These are phyloP conservation scores for Arthroderma sp. DNA, from an alignment of 2,329 filamentous ascomycete genomes.

Conservation along the genomic window DNA sequence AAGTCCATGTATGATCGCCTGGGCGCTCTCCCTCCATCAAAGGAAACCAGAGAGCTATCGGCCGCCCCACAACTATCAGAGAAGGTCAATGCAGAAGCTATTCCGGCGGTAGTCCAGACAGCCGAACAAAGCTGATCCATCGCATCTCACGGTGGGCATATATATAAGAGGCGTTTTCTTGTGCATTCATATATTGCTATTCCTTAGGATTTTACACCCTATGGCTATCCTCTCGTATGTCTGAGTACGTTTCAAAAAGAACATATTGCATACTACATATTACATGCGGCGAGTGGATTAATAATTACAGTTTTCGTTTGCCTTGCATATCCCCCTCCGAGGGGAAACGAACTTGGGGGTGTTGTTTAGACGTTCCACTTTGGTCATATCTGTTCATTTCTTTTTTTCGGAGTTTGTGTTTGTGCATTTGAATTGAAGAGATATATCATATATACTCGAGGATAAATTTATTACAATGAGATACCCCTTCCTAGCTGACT, in stretches of 20 bases:
- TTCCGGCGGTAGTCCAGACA: not conserved
- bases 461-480: not conserved
- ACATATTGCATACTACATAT: not conserved
- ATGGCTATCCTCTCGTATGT: no score
- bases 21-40: constrained; percentile 40
- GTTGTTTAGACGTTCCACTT: not conserved
- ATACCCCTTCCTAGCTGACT: not conserved
- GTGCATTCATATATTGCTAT: not conserved
- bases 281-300: not conserved
- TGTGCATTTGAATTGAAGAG: not conserved
- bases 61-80: not conserved
- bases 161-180: not conserved
- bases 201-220: not conserved
- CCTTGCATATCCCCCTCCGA: not conserved
- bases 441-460: not conserved
- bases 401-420: not conserved
- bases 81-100: constrained; percentile 10
- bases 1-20: constrained; percentile 73
- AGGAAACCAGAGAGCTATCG: constrained; percentile 5
- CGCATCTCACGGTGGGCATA: not conserved
- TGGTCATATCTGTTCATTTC: not conserved
- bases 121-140: not conserved
- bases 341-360: not conserved
- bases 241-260: not conserved
- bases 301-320: not conserved